These are phyloP conservation scores for Komagataella mondaviorum DNA, from an alignment of 805 yeast genomes.

Conservation along the genomic window DNA sequence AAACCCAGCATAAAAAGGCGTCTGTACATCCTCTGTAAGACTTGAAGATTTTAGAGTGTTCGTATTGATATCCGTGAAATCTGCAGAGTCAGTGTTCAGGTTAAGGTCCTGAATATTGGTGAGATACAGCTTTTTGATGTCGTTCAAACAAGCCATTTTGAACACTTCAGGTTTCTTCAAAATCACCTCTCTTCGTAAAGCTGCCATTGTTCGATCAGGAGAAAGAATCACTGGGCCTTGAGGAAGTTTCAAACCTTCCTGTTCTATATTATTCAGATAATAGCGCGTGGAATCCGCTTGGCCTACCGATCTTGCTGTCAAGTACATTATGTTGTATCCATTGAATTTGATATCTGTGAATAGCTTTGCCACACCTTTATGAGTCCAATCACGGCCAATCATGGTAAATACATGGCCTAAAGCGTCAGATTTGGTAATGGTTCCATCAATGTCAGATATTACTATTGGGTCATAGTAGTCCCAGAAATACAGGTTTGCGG, in stretches of 20 bases:
- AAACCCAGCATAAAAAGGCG: constrained; percentile 95
- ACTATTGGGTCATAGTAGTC: constrained; percentile 76
- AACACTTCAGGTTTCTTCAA: constrained; percentile 95
- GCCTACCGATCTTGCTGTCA: constrained; percentile 93
- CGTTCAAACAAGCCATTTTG: constrained; percentile 92
- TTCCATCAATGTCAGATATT: constrained; percentile 95
- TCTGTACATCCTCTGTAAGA: constrained; percentile 28
- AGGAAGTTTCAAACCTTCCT: constrained; percentile 65
- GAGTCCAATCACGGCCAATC: constrained; percentile 97
- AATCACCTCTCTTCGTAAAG: constrained; percentile 81
- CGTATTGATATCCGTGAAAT: constrained; percentile 10
- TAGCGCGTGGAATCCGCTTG: constrained; percentile 87
- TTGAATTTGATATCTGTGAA: constrained; percentile 78
- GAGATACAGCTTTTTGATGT: constrained; percentile 57
- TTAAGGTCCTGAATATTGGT: neutral
- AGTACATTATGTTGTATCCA: constrained; percentile 87
- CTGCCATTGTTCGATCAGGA: constrained; percentile 96
- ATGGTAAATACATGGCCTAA: constrained; percentile 89
- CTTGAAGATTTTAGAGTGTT: constrained; percentile 2
- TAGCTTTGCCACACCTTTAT: constrained; percentile 83
- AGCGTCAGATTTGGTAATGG: constrained; percentile 96
- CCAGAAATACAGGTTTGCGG: constrained; percentile 75
- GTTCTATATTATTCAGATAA: constrained; percentile 66
- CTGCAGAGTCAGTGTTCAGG: constrained; percentile 2
- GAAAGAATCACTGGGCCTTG: constrained; percentile 87